Percentiles rank a stretch among this genome's conserved stretches.
Conservation (phyloP, 2,329 filamentous ascomycete genomes). For the Botrytis medusae region DNA sequence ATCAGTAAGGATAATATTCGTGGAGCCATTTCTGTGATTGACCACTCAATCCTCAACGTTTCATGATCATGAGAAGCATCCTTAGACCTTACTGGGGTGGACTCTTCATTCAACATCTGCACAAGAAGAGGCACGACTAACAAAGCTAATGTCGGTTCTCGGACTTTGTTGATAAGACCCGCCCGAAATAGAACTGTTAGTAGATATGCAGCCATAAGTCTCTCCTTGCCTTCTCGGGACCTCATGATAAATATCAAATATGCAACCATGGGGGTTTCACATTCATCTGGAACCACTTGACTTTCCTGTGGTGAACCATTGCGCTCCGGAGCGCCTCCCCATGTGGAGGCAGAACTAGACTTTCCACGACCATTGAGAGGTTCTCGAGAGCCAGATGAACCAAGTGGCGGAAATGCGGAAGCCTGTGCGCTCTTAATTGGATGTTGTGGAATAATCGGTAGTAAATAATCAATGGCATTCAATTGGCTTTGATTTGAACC, state of each 20-base stretch:
- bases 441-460: slow-evolving; percentile 55
- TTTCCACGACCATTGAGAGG: slow-evolving; percentile 30
- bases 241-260: slow-evolving; percentile 69
- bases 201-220: slow-evolving; percentile 68
- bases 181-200: slow-evolving; percentile 69
- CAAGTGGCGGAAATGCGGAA: slow-evolving; percentile 56
- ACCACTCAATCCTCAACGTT: slow-evolving; percentile 45
- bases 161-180: slow-evolving; percentile 61
- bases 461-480: slow-evolving; percentile 63
- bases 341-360: slow-evolving; percentile 7
- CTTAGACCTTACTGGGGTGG: slow-evolving; percentile 43
- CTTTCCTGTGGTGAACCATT: slow-evolving; percentile 23
- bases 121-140: slow-evolving; percentile 71
- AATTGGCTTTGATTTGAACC: slow-evolving; percentile 40
- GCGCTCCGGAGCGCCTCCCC: slow-evolving; percentile 5
- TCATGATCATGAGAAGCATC: slow-evolving; percentile 42
- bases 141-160: slow-evolving; percentile 64
- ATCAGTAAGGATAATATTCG: slow-evolving; percentile 76
- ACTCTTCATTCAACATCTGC: slow-evolving; percentile 59
- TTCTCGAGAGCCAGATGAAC: slow-evolving; percentile 46
- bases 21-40: slow-evolving; percentile 69
- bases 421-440: slow-evolving; percentile 42
- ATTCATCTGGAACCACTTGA: slow-evolving; percentile 52
- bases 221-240: slow-evolving; percentile 55
- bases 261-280: slow-evolving; percentile 69